Conservation (phyloP, 2,329 filamentous ascomycete species). For the Chalaropsis ovoidea region DNA sequence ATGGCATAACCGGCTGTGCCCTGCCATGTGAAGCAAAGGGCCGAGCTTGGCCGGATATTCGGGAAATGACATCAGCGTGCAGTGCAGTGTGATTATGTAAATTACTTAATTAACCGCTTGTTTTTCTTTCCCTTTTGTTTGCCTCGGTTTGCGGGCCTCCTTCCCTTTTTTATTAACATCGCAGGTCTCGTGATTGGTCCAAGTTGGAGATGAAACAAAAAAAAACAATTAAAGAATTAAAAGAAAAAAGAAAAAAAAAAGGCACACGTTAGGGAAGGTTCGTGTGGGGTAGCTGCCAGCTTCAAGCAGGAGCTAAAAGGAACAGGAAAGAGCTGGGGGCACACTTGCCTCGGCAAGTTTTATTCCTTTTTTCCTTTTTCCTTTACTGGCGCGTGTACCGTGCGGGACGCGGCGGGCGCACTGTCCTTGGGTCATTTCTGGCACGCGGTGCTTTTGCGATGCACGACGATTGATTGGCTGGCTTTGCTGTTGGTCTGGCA, state of each 20-base stretch:
- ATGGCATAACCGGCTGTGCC: neutral
- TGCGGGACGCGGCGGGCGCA: neutral
- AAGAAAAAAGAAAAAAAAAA: too few species aligned
- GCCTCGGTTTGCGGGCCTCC: slow-evolving; percentile 5
- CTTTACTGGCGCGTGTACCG: neutral
- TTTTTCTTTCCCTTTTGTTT: neutral
- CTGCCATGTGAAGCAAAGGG: neutral
- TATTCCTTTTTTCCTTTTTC: neutral
- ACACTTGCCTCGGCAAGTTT: neutral
- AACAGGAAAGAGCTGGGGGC: neutral
- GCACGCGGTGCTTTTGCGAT: too few species aligned
- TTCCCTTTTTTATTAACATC: neutral
- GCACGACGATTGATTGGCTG: too few species aligned
- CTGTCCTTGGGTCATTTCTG: neutral
- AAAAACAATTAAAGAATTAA: too few species aligned
- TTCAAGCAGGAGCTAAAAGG: neutral
- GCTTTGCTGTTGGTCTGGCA: neutral
- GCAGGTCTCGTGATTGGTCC: neutral
- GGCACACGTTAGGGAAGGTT: too few species aligned
- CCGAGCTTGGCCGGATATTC: slow-evolving; percentile 2
- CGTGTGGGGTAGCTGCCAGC: neutral
- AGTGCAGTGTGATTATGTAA: neutral
- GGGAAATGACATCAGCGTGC: neutral
- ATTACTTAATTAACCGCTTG: neutral
- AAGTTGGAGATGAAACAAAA: slow-evolving; percentile 4